Evolutionary conservation across 257 asterid genomes (phyloP).

Genomic region (Ilex asprella): DNA sequence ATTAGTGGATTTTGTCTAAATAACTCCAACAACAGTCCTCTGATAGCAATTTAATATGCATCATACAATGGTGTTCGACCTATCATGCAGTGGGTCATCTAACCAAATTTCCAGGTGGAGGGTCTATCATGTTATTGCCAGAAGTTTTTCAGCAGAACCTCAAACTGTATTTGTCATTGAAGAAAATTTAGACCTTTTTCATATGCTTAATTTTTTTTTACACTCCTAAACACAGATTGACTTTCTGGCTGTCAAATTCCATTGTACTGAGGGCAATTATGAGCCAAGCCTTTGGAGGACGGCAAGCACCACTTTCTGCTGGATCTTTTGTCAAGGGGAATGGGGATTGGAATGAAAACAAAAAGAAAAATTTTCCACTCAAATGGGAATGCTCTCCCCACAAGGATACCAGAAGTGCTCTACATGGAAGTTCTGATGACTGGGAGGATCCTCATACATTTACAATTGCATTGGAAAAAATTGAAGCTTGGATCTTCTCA

Average conservation of each 20-base stretch:
- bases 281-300: conserved; percentile 35
- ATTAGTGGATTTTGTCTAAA: no score
- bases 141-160: background rate
- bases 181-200: no score
- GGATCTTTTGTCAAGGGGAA: conserved; percentile 23
- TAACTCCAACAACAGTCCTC: no score
- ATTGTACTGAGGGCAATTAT: conserved; percentile 59
- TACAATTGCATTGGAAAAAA: conserved; percentile 53
- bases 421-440: conserved; percentile 27
- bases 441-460: conserved; percentile 55
- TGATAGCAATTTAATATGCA: no score
- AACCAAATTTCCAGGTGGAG: no score
- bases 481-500: conserved; percentile 72
- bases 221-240: conserved; percentile 42
- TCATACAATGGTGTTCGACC: no score
- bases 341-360: conserved; percentile 14
- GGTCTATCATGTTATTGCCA: no score
- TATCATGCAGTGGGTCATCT: no score
- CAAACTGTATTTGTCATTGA: background rate
- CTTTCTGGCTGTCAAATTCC: conserved; percentile 80
- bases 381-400: conserved; percentile 47
- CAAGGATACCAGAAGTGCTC: conserved; percentile 23
- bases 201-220: conserved; percentile 2
- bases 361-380: conserved; percentile 32
- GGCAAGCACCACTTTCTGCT: conserved; percentile 24